phyloP scores from a whole-genome alignment of 345 rosid species.

The Nephelium lappaceum region DNA sequence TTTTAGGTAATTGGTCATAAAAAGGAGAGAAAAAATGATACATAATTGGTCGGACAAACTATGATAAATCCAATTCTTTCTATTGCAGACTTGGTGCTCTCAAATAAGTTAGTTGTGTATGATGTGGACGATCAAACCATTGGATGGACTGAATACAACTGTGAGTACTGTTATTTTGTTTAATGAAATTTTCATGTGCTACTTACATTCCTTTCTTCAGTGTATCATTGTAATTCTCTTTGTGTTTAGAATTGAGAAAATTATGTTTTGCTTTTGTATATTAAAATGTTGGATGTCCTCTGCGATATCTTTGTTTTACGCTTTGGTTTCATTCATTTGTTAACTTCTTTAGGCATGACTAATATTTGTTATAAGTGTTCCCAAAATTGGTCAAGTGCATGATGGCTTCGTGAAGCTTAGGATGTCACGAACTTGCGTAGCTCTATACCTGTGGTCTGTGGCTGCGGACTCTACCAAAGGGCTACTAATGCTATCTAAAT shows the following conservation, averaged over 20 bases:
- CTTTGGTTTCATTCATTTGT: background rate
- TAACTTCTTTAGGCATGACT: too few species aligned
- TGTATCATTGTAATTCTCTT: background rate
- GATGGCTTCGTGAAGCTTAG: too few species aligned
- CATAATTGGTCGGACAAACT: background rate
- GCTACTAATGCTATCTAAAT: too few species aligned
- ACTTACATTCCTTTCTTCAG: background rate
- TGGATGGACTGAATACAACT: slow-evolving; percentile 88
- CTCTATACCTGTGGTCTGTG: too few species aligned
- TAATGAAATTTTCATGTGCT: background rate
- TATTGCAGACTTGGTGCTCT: slow-evolving; percentile 78
- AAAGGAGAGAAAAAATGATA: background rate
- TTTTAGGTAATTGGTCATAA: background rate
- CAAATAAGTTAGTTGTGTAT: slow-evolving; percentile 78
- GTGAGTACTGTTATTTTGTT: slow-evolving; percentile 48
- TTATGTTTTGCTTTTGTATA: too few species aligned
- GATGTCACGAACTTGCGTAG: too few species aligned
- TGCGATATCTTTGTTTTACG: too few species aligned
- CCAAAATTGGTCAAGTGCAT: background rate
- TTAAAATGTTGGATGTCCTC: too few species aligned
- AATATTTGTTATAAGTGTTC: background rate
- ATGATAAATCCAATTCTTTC: background rate
- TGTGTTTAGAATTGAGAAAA: too few species aligned
- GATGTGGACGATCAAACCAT: slow-evolving; percentile 71
- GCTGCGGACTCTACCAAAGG: too few species aligned